Percentiles rank a stretch among this genome's conserved stretches.
Conservation (phyloP, 176 grass and related monocot species). For the Juncus inflexus region DNA sequence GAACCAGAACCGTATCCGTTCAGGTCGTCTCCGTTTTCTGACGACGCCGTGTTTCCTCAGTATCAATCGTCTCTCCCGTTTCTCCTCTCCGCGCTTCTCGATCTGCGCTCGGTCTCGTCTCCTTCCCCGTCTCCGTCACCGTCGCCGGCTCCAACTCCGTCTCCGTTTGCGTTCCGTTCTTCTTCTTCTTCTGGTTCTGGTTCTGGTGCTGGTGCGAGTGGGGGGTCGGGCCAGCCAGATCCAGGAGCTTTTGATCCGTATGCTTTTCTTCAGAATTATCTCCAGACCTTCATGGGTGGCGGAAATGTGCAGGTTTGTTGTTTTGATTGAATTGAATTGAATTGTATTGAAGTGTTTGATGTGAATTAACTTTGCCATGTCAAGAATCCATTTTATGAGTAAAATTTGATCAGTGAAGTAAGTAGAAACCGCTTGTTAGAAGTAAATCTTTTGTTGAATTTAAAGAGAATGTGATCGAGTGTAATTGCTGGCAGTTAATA, state of each 20-base stretch:
- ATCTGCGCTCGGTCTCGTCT: slow-evolving; percentile 22
- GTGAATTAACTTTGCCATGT: too few species aligned
- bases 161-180: slow-evolving; percentile 33
- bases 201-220: slow-evolving; percentile 22
- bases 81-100: slow-evolving; percentile 38
- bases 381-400: too few species aligned
- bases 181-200: slow-evolving; percentile 23
- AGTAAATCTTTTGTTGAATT: too few species aligned
- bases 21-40: slow-evolving; percentile 32
- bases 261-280: slow-evolving; percentile 61
- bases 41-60: slow-evolving; percentile 22
- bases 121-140: slow-evolving; percentile 27
- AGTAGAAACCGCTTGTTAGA: too few species aligned
- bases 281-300: slow-evolving; percentile 58
- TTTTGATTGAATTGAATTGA: too few species aligned
- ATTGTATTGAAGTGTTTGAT: too few species aligned
- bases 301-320: slow-evolving; percentile 54
- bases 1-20: too few species aligned
- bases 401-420: too few species aligned
- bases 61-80: slow-evolving; percentile 21
- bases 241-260: slow-evolving; percentile 56
- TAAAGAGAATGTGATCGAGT: too few species aligned
- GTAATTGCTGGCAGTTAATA: too few species aligned
- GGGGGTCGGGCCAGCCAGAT: slow-evolving; percentile 48
- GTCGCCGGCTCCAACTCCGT: slow-evolving; percentile 36